These are phyloP conservation scores for Candida sp. DNA, from an alignment of 1,139 yeast species.

Conservation along the genomic window DNA sequence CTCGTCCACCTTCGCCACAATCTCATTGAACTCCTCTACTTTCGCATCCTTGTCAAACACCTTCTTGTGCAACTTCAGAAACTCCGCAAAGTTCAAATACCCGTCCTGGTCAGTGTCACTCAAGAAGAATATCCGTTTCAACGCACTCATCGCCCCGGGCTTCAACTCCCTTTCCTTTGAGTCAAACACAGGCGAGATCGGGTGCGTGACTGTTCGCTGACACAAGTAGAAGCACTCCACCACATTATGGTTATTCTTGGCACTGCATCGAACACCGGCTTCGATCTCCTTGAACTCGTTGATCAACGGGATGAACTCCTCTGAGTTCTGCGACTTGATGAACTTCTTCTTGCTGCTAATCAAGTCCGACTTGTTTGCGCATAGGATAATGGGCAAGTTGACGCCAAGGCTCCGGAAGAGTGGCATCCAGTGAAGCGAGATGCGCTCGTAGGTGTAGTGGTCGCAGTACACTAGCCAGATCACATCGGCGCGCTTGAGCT, in stretches of 20 bases:
- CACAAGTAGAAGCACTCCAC: constrained; percentile 90
- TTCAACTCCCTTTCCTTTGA: constrained; percentile 87
- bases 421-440: constrained; percentile 94
- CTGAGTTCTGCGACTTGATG: constrained; percentile 49
- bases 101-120: constrained; percentile 95
- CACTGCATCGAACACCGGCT: constrained; percentile 88
- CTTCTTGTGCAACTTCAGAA: constrained; percentile 67
- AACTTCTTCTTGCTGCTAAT: constrained; percentile 8
- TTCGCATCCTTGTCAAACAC: constrained; percentile 64
- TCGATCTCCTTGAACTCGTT: constrained; percentile 95
- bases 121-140: constrained; percentile 79
- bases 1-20: constrained; percentile 27
- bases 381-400: constrained; percentile 87
- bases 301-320: constrained; percentile 85
- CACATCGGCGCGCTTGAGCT: constrained; percentile 85
- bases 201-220: constrained; percentile 90
- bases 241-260: constrained; percentile 80
- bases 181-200: constrained; percentile 92
- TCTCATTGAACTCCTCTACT: constrained; percentile 32
- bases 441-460: constrained; percentile 91
- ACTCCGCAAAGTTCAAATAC: constrained; percentile 68
- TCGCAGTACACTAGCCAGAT: constrained; percentile 94
- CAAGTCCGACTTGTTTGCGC: constrained; percentile 82
- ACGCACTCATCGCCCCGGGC: constrained; percentile 75
- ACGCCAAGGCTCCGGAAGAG: constrained; percentile 91